A percentile compares a stretch with the other conserved stretches of the same genome.
These are phyloP conservation scores for Tetrahymena elliotti DNA, from an alignment of 73 alveolate species.

Conservation along the genomic window DNA sequence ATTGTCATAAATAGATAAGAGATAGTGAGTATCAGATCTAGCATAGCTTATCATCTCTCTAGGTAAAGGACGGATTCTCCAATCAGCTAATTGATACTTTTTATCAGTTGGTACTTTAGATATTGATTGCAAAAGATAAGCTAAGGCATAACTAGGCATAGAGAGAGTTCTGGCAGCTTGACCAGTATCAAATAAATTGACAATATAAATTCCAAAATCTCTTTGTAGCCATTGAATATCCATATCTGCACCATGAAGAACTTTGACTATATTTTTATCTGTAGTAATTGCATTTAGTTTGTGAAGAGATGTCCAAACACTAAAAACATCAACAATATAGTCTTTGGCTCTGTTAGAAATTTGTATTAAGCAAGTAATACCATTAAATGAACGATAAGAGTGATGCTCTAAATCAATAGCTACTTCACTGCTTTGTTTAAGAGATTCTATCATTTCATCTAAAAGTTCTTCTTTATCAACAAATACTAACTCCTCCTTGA, in stretches of 20 bases:
- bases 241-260: constrained; percentile 89
- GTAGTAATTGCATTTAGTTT: constrained; percentile 64
- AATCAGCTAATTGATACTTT: constrained; percentile 92
- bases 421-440: constrained; percentile 37
- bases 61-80: constrained; percentile 89
- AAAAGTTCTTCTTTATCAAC: constrained; percentile 16
- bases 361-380: constrained; percentile 85
- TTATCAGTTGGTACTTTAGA: constrained; percentile 87
- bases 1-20: constrained; percentile 87
- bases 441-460: constrained; percentile 11
- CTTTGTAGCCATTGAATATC: constrained; percentile 93
- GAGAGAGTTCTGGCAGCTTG: constrained; percentile 65
- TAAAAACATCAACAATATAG: constrained; percentile 81
- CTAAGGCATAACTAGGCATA: constrained; percentile 57
- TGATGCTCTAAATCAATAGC: constrained; percentile 94
- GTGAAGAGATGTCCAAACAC: constrained; percentile 45
- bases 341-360: constrained; percentile 72
- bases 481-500: constrained; percentile 10
- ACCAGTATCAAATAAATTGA: constrained; percentile 90
- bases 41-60: constrained; percentile 93
- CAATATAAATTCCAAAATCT: constrained; percentile 89
- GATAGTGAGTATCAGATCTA: constrained; percentile 92
- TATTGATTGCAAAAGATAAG: constrained; percentile 52
- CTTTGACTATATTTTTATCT: constrained; percentile 76
- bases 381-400: constrained; percentile 66